Conservation (phyloP, 192 early-diverging fungal genomes). For the Umbelopsis vinacea region DNA sequence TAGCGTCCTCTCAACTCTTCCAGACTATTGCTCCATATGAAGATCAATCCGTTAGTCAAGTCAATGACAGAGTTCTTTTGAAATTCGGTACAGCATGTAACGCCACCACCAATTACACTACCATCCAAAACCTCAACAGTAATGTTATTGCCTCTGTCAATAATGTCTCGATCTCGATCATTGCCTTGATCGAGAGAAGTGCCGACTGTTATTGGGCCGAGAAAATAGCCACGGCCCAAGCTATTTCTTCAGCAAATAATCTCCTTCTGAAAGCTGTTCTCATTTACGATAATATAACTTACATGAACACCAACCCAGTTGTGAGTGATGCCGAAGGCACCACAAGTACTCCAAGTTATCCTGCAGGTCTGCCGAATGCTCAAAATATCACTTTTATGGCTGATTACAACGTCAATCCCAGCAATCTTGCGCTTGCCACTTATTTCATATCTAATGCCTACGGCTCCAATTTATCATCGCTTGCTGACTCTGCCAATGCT, state of each 20-base stretch:
- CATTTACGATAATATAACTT: conserved; percentile 31
- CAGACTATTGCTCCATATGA: conserved; percentile 25
- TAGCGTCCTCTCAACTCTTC: conserved; percentile 26
- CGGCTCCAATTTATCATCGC: conserved; percentile 17
- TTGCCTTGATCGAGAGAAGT: conserved; percentile 30
- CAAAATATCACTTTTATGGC: conserved; percentile 24
- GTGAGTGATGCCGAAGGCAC: not conserved
- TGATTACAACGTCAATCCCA: conserved; percentile 28
- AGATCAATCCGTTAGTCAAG: not conserved
- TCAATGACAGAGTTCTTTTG: conserved; percentile 30
- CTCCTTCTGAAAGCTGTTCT: conserved; percentile 21
- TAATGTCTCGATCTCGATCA: conserved; percentile 21
- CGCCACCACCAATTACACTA: conserved; percentile 6
- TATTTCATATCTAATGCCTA: conserved; percentile 34
- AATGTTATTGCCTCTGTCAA: conserved; percentile 3
- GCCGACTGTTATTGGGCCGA: conserved; percentile 31
- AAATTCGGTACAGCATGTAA: conserved; percentile 37
- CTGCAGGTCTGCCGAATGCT: not conserved
- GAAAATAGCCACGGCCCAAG: conserved; percentile 30
- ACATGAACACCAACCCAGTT: conserved; percentile 4
- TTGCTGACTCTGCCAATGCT: not conserved
- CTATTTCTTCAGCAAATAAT: not conserved
- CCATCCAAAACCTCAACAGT: conserved; percentile 13
- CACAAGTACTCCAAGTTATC: not conserved
- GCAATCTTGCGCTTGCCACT: not conserved